Evolutionary conservation across 495 filamentous ascomycete species (phyloP).

Genomic region (Chlorociboria aeruginascens): DNA sequence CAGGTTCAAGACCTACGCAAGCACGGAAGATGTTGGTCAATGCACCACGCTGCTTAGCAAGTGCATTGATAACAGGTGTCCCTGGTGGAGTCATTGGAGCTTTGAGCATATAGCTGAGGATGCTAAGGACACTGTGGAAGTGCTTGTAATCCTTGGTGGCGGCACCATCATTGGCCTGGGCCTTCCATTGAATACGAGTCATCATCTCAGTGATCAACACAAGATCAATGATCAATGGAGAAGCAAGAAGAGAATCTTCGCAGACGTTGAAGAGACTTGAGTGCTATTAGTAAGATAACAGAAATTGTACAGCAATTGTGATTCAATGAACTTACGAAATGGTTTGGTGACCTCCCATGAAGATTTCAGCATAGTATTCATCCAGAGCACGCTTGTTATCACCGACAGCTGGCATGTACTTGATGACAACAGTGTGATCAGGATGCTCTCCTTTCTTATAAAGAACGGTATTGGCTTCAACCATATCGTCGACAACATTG

Average conservation of each 20-base stretch:
- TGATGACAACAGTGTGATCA: conserved; percentile 85
- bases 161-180: conserved; percentile 34
- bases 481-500: conserved; percentile 99
- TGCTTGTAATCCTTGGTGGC: conserved; percentile 63
- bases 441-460: conserved; percentile 84
- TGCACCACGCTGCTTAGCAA: conserved; percentile 91
- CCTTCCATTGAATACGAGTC: conserved; percentile 92
- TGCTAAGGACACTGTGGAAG: conserved; percentile 95
- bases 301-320: not conserved
- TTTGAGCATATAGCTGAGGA: conserved; percentile 99
- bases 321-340: conserved; percentile 47
- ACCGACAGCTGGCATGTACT: conserved; percentile 98
- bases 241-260: conserved; percentile 96
- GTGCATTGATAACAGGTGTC: conserved; percentile 89
- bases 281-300: conserved; percentile 5
- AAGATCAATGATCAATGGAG: conserved; percentile 93
- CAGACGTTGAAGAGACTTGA: conserved; percentile 94
- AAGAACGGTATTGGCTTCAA: conserved; percentile 82
- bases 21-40: conserved; percentile 98
- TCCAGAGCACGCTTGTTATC: conserved; percentile 98
- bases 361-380: conserved; percentile 99
- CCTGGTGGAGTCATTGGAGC: conserved; percentile 91
- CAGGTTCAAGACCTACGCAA: conserved; percentile 92
- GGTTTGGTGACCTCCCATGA: conserved; percentile 96
- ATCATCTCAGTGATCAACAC: conserved; percentile 91